Base-by-base conservation (phyloP, 192 early-diverging fungal species). In the Mortierella hygrophila region DNA sequence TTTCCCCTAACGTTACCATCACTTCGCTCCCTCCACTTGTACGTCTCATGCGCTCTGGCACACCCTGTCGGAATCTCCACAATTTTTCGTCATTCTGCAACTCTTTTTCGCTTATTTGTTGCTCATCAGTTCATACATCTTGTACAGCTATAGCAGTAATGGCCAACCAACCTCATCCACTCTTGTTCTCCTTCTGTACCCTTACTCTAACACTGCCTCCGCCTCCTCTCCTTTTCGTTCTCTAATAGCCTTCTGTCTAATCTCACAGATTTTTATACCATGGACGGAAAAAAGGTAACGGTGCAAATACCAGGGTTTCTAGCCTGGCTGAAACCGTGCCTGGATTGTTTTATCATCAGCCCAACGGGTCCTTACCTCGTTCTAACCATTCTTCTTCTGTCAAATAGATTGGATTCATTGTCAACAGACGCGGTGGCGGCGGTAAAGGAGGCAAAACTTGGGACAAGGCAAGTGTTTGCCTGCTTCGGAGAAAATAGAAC, bases 341-440 rank as follows among this genome's bases (percentile, higher is more conserved):
- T 6, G 23, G 32, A 35, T 32, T 20, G 9, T 20, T 6, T 20
- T 52, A 52, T 21, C 44, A 2, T 23, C 26, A 40, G 41, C 52
- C 52, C 6, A 40, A 55, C 16, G 9, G n/a, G 4, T 52, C 20
- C 47, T 38, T 42, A 38, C 4, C 6, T 38, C 9, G 9, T 13
- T 18, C 52, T 38, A 32, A 21, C 41, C 40, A 13, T 16, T 44
- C 9, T 57, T 18, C 52, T 23, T n/a, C 37, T 7, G 26, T 65
- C 55, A 10, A 21, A 18, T 60, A 85, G 82, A 79, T 85, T 37
- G 82, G 82, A 75, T 85, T 85, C n/a, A 63, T 85, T 44, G 82
- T 85, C 41, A 85, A 85, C 68, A 85, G 82, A 70, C 73, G 77
- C 29, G 82, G 82, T n/a, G 82, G 82, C 20, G 82, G 82, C 40